Evolutionary conservation across 306 rosid genomes (phyloP), one percentile per base, ranked within the genome.

Genomic region (Vicia villosa): DNA sequence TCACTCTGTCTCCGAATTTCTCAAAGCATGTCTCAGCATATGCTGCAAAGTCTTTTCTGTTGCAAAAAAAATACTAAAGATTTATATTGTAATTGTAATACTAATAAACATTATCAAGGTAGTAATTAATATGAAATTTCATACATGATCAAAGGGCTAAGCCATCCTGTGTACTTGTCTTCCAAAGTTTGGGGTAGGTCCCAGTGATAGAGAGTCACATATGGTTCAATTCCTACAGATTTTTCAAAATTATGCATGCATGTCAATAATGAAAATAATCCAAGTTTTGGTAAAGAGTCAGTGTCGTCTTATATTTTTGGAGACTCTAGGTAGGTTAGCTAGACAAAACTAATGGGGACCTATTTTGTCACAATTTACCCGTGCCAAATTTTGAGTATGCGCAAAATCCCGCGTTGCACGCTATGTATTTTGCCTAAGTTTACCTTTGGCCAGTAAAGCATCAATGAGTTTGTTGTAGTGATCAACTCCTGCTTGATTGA

Each of bases 171-270:
- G 70, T 94, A 94, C 81, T 54, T 85, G 90, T 90, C 92, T 70
- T 84, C 95, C 66, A 90, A 74, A 17, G 88, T 87, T 84, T 94
- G 97, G 47, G 98, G 98, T 64, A 90, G 86, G 74, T 94, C 98
- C 98, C 97, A 94, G 17, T 94, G 98, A 58, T 88, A 94, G 37
- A 94, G 77, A 64, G 98, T 94, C 70, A 90, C 97, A 58, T 94
- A 94, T 0, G 97, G 98, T 78, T 85, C 84, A 59, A 88, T 84
- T 66, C 94, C 97, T 92, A 51, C 67, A 69, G 30, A 68, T 45
- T 28, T 8, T 16, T 60, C 28, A 60, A 10, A 60, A 17, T 10
- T 2, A 20, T 37, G 3, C 2, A 36, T 66, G 61, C 34, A 42
- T 21, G 46, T 64, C n/a, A 20, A 32, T 13, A 4, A 22, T 54